Evolutionary conservation across 495 filamentous ascomycete genomes (phyloP).

Genomic region (Aspergillus carlsbadensis): DNA sequence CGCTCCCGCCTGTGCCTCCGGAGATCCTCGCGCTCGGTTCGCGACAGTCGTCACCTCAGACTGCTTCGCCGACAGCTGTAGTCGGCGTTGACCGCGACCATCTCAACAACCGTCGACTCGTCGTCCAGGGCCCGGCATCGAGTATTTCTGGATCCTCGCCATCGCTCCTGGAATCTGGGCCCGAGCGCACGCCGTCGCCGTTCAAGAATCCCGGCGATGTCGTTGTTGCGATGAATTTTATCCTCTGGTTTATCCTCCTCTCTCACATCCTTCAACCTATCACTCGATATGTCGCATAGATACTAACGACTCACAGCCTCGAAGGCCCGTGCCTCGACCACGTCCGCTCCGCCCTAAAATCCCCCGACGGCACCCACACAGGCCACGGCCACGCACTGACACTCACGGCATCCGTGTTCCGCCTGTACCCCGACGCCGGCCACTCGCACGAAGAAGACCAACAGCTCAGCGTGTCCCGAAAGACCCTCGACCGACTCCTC

Average conservation of each 20-base stretch:
- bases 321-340: slow-evolving; percentile 7
- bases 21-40: background rate
- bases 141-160: background rate
- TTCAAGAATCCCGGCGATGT: background rate
- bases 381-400: slow-evolving; percentile 4
- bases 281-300: too few species aligned
- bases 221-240: slow-evolving; percentile 5
- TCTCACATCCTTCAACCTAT: background rate
- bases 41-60: background rate
- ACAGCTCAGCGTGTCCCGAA: background rate
- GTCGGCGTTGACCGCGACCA: background rate
- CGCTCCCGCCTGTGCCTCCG: background rate
- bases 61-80: background rate
- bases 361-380: background rate
- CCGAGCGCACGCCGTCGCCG: background rate
- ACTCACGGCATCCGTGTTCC: slow-evolving; percentile 1
- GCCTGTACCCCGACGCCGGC: background rate
- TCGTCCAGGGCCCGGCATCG: background rate
- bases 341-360: background rate
- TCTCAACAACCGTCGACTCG: background rate
- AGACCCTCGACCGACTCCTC: background rate
- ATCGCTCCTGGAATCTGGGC: background rate
- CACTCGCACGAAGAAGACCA: background rate
- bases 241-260: background rate
- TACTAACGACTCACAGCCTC: background rate